Evolutionary conservation across 495 filamentous ascomycete species (phyloP).

Genomic region (Penicillium desertorum): DNA sequence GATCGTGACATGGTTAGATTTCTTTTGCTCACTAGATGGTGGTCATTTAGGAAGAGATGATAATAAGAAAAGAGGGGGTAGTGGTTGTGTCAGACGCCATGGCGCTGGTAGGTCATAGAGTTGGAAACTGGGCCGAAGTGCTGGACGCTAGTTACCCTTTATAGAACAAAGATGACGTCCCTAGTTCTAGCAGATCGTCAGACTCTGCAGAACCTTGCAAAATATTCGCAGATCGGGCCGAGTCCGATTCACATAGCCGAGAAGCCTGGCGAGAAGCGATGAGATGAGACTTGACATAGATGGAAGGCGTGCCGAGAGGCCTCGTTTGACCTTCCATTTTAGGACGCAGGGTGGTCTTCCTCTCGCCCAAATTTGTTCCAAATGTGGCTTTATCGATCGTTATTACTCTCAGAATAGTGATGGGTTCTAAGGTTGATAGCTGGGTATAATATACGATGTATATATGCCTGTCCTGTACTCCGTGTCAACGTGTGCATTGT

Average conservation of each 20-base stretch:
- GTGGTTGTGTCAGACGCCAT: background rate
- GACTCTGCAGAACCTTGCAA: background rate
- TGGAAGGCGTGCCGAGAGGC: background rate
- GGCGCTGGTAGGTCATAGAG: background rate
- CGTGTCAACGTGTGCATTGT: background rate
- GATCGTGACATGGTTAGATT: slow-evolving; percentile 1
- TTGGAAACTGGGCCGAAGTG: background rate
- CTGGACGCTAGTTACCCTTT: background rate
- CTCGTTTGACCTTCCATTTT: background rate
- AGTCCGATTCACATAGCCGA: background rate
- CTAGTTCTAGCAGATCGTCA: background rate
- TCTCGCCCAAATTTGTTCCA: background rate
- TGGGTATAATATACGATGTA: no score
- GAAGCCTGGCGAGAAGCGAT: background rate
- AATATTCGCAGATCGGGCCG: background rate
- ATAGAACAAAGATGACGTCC: background rate
- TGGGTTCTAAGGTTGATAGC: background rate
- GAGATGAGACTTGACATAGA: background rate
- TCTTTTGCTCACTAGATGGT: background rate
- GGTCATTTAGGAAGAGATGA: background rate
- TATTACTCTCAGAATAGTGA: background rate
- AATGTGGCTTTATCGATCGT: background rate
- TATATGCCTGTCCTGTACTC: background rate
- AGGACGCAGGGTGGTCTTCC: background rate
- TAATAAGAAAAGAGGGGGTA: background rate